These are phyloP conservation scores for Diutina sp. DNA, from an alignment of 1,139 yeast species.

Conservation along the genomic window DNA sequence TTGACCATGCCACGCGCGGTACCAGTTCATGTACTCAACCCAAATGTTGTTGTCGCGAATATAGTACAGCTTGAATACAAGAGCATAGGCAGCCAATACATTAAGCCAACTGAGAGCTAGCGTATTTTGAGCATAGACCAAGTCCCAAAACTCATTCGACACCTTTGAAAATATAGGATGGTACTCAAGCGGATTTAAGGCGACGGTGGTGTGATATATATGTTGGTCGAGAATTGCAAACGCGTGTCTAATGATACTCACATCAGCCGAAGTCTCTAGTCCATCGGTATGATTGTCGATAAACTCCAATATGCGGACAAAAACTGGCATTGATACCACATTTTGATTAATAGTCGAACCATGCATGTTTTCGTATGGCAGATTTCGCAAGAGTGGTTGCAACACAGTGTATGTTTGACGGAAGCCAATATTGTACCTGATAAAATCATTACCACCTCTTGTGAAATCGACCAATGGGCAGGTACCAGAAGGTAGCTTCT, in stretches of 20 bases:
- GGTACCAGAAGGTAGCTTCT: not conserved
- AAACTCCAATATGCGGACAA: not conserved
- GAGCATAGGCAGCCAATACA: not conserved
- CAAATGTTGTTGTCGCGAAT: not conserved
- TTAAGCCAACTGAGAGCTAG: not conserved
- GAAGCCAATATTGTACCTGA: not conserved
- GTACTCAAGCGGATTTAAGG: not conserved
- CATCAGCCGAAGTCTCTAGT: not conserved
- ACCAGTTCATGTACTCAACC: not conserved
- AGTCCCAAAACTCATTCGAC: not conserved
- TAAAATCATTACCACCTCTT: not conserved
- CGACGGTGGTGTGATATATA: not conserved
- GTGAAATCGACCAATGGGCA: not conserved
- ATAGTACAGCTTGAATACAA: not conserved
- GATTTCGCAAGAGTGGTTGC: not conserved
- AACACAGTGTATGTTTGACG: not conserved
- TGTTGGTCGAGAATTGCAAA: not conserved
- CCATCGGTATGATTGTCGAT: not conserved
- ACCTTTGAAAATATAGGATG: not conserved
- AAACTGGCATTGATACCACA: not conserved
- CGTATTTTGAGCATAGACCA: not conserved
- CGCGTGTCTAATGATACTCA: not conserved
- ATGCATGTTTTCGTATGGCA: not conserved
- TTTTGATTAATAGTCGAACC: too few relatives aligned
- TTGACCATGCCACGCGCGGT: not conserved